Evolutionary conservation across 768 basidiomycete genomes (phyloP).

Genomic region (Mycena indigotica): DNA sequence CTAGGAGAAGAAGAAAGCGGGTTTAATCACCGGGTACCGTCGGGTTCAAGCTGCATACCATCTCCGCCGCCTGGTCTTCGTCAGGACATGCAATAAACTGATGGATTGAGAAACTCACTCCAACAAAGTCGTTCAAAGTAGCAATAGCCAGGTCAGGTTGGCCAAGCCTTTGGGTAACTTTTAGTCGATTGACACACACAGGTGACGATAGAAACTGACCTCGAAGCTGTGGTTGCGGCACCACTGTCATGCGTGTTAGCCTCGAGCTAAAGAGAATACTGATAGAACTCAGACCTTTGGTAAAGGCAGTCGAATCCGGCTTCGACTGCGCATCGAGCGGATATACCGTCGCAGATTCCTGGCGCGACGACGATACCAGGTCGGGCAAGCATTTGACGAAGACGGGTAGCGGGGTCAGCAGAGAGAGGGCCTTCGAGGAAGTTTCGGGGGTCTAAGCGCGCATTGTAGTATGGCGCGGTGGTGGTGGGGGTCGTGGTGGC

Average conservation of each 20-base stretch:
- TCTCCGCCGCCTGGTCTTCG: constrained; percentile 54
- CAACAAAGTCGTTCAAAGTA: constrained; percentile 75
- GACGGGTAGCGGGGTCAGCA: constrained; percentile 49
- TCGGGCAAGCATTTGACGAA: constrained; percentile 47
- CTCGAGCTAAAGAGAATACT: background rate
- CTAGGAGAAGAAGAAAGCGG: background rate
- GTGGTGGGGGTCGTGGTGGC: background rate
- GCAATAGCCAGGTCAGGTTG: constrained; percentile 81
- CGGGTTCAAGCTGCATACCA: constrained; percentile 69
- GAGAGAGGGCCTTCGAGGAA: constrained; percentile 54
- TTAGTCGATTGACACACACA: background rate
- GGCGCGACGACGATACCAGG: constrained; percentile 60
- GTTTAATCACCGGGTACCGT: constrained; percentile 42
- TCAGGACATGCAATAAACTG: background rate
- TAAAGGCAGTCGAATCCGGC: constrained; percentile 60
- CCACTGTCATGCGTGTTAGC: constrained; percentile 34
- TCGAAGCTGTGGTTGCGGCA: constrained; percentile 57
- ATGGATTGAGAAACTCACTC: constrained; percentile 35
- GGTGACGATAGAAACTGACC: background rate
- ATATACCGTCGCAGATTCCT: constrained; percentile 58
- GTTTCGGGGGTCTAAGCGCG: constrained; percentile 54
- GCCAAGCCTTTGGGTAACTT: constrained; percentile 51
- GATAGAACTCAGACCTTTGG: constrained; percentile 40
- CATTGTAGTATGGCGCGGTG: constrained; percentile 42
- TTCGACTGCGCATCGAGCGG: constrained; percentile 56